Base-by-base conservation (phyloP, 140 eudicot genomes). In the Ambrosia hybrid region DNA sequence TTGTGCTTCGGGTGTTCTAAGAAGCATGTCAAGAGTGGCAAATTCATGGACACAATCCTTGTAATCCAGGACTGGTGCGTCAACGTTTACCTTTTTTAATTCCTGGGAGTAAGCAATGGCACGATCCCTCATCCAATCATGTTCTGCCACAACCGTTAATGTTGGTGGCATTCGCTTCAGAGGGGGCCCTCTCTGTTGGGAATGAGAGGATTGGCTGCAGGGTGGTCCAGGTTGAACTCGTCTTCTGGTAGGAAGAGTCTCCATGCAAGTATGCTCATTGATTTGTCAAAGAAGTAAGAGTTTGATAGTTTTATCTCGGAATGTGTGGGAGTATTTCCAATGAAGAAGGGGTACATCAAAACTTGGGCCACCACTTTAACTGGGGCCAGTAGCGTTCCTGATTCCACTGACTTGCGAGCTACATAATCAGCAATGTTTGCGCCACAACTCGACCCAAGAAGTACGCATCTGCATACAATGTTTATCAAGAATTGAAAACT, bases 71-170 rank as follows among this genome's bases (percentile, higher is more conserved):
- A 94, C 96, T 0, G 99, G 99, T 38, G 99, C 96, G 72, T 88
- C 99, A 6, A 90, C 97, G 15, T 90, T 90, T 45, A 88, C 96
- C 82, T 87, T 90, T n/a, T 94, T 80, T 4, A 94, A 84, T 77
- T 84, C 96, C 80, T 94, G 96, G 4, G 99, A 83, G 71, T 94
- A 94, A 43, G 97, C 99, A 65, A 93, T 94, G 7, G 97, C 99
- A 14, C 99, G 85, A 65, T 94, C 99, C 74, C 97, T 90, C 99
- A 94, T 94, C 97, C 96, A 94, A 76, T 93, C 99, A 72, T 87
- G 99, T 65, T 94, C 97, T 36, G 97, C 97, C 71, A 90, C 91
- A 37, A 94, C 84, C 0, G 99, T 87, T 51, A 94, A 75, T 15
- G 99, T 94, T 9, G 99, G 99, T 6, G 99, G 99, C 94, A 94